Conservation (phyloP, 176 grass and related monocot genomes). For the Oryza coarctata region DNA sequence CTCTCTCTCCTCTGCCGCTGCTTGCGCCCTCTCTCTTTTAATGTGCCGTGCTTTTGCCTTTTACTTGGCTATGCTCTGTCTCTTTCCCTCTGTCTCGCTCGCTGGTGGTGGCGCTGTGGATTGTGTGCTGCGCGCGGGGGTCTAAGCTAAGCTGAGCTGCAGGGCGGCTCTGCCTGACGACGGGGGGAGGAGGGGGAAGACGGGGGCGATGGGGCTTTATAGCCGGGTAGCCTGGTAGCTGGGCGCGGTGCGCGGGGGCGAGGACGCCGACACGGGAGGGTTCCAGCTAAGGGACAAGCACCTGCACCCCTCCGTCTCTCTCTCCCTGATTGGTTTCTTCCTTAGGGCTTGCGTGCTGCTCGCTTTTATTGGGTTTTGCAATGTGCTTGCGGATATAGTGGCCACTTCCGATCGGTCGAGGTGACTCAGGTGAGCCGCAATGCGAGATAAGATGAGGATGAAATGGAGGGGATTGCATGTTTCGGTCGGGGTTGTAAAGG, state of each 20-base stretch:
- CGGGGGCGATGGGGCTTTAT: not conserved
- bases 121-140: not conserved
- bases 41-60: conserved; percentile 54
- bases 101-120: conserved; percentile 15
- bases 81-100: conserved; percentile 39
- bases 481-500: too few relatives aligned
- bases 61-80: conserved; percentile 43
- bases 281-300: conserved; percentile 47
- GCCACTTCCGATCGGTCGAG: too few relatives aligned
- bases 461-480: too few relatives aligned
- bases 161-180: conserved; percentile 23
- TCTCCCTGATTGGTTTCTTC: not conserved
- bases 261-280: conserved; percentile 44
- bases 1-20: not conserved
- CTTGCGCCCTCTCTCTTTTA: conserved; percentile 49
- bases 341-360: not conserved
- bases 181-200: not conserved
- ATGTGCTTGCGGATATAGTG: too few relatives aligned
- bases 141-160: not conserved
- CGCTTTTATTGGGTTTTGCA: conserved; percentile 4
- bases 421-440: too few relatives aligned
- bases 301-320: not conserved
- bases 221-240: conserved; percentile 34
- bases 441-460: too few relatives aligned
- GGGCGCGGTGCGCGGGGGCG: not conserved